Percentiles rank a stretch among this genome's conserved stretches.
Evolutionary conservation across 139 green algal genomes (phyloP).

Genomic region (Pseudopediastrum boryanum): DNA sequence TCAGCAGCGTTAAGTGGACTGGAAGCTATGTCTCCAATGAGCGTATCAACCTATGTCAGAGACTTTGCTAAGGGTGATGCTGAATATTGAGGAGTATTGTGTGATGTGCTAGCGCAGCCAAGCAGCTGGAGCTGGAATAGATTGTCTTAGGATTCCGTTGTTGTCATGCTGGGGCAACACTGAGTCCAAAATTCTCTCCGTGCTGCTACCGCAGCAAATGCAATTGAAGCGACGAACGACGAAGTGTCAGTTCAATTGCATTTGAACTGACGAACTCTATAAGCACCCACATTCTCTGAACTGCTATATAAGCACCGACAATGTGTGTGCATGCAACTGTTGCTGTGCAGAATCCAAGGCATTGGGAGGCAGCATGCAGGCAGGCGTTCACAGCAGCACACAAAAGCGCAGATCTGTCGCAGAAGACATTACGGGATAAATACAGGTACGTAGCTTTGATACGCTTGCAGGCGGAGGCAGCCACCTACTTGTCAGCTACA

Average conservation of each 20-base stretch:
- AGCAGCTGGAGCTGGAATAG: background rate
- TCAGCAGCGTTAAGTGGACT: background rate
- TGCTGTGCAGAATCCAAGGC: conserved; percentile 45
- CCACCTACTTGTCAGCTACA: no score
- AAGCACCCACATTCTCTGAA: background rate
- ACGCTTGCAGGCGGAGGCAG: no score
- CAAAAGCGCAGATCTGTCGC: conserved; percentile 18
- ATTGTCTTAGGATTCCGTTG: background rate
- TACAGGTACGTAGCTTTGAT: conserved; percentile 43
- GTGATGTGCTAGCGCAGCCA: no score
- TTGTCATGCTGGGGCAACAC: background rate
- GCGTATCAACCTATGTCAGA: no score
- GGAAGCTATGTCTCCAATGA: no score
- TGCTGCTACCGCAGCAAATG: background rate
- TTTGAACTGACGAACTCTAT: background rate
- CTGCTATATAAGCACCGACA: background rate
- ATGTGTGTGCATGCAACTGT: background rate
- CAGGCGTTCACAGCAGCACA: conserved; percentile 56
- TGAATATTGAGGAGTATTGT: no score
- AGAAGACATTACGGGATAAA: conserved; percentile 35
- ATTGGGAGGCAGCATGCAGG: conserved; percentile 76
- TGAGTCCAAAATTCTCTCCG: background rate
- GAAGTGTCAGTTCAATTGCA: background rate
- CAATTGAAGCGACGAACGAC: background rate
- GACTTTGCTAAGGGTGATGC: no score